Conservation (phyloP, 495 filamentous ascomycete species). For the Penicillium angulare region DNA sequence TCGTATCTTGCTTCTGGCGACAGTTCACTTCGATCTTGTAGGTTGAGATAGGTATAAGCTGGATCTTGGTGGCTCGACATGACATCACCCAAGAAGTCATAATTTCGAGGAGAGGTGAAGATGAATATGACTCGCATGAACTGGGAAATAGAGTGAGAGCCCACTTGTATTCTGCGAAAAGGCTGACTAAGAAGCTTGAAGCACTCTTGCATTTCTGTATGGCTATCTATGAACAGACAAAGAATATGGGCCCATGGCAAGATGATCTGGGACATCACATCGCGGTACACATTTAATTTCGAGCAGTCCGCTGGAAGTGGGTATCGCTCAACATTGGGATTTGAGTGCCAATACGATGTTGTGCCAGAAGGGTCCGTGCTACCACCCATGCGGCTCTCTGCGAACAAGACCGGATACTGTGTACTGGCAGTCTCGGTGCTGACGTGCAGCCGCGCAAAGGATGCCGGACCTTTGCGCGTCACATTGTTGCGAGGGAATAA, state of each 20-base stretch:
- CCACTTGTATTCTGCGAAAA: no score
- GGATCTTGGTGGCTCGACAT: no score
- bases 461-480: constrained; percentile 8
- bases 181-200: constrained; percentile 4
- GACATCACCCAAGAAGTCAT: no score
- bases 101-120: no score
- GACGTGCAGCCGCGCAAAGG: constrained; percentile 7
- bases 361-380: not conserved
- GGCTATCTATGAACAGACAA: constrained; percentile 12
- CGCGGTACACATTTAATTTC: constrained; percentile 7
- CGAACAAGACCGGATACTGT: constrained; percentile 11
- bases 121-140: no score
- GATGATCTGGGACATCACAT: constrained; percentile 8
- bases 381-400: constrained; percentile 4
- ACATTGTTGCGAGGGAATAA: constrained; percentile 18
- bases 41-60: no score
- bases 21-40: no score
- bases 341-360: constrained; percentile 3
- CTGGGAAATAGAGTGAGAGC: no score
- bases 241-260: constrained; percentile 15
- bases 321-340: not conserved
- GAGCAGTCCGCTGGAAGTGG: no score
- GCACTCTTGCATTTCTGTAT: not conserved
- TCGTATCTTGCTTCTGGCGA: no score
- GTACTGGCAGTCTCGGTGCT: constrained; percentile 4